These are phyloP conservation scores for Boechera retrofracta DNA, from an alignment of 345 rosid genomes.

Conservation along the genomic window DNA sequence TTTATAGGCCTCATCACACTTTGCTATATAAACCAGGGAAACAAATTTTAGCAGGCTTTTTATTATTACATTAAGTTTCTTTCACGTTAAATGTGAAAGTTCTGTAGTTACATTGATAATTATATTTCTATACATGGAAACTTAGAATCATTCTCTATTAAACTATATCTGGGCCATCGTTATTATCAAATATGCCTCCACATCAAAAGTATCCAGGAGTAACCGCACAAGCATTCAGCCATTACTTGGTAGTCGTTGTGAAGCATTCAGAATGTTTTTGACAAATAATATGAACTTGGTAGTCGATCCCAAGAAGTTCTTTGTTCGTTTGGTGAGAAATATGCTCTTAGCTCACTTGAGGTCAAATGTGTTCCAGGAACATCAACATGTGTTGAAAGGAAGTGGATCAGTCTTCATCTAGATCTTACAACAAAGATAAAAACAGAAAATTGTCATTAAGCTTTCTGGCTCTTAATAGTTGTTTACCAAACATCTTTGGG, in stretches of 20 bases:
- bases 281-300: slow-evolving; percentile 10
- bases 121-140: slow-evolving; percentile 6
- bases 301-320: slow-evolving; percentile 18
- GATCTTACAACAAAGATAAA: slow-evolving; percentile 11
- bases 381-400: slow-evolving; percentile 13
- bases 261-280: slow-evolving; percentile 25
- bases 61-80: neutral
- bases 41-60: neutral
- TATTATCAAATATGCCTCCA: slow-evolving; percentile 15
- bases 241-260: neutral
- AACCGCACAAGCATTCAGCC: slow-evolving; percentile 23
- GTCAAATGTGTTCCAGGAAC: slow-evolving; percentile 8
- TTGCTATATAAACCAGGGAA: slow-evolving; percentile 4
- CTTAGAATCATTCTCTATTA: slow-evolving; percentile 5
- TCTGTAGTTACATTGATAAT: neutral
- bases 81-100: slow-evolving; percentile 4
- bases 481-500: slow-evolving; percentile 16
- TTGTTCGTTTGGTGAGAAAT: slow-evolving; percentile 15
- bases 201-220: slow-evolving; percentile 27
- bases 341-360: neutral
- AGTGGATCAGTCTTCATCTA: slow-evolving; percentile 1
- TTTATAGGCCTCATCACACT: slow-evolving; percentile 1
- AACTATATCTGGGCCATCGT: slow-evolving; percentile 4
- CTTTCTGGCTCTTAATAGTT: neutral
- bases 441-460: neutral